phyloP scores from a whole-genome alignment of 2,329 filamentous ascomycete species.

The Thielaviopsis euricoi region DNA sequence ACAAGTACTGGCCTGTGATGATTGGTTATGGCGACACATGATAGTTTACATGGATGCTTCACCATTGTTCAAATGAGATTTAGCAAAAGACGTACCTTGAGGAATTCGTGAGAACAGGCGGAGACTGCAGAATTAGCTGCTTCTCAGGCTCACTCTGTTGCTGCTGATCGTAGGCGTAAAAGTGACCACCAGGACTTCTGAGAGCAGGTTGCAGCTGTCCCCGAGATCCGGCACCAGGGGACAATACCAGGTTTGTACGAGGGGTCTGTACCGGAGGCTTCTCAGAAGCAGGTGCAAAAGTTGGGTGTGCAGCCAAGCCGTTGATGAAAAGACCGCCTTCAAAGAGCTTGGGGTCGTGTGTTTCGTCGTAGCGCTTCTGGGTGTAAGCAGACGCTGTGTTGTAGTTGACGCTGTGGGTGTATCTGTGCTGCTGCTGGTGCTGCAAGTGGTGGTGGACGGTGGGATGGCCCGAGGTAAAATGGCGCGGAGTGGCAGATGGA shows the following conservation, averaged over 20 bases:
- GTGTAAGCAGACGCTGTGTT: not conserved
- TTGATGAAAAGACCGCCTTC: slow-evolving; percentile 6
- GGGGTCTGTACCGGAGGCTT: not conserved
- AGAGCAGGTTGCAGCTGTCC: not conserved
- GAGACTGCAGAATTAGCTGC: not conserved
- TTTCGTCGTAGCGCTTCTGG: not conserved
- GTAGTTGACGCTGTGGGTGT: not conserved
- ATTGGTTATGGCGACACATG: not conserved
- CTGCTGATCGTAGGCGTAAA: not conserved
- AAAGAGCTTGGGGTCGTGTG: not conserved
- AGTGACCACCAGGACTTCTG: not conserved
- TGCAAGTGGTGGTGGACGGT: not conserved
- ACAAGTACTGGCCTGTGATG: not conserved
- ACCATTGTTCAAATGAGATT: not conserved
- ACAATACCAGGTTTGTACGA: not conserved
- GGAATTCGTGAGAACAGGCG: not conserved
- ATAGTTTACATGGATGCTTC: not conserved
- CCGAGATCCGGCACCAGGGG: not conserved
- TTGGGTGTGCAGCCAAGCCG: slow-evolving; percentile 7
- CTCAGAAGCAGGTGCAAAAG: not conserved
- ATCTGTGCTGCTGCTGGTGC: not conserved
- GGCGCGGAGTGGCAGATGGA: not conserved
- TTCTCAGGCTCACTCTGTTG: not conserved
- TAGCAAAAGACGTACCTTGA: not conserved
- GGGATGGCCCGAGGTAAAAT: not conserved